Evolutionary conservation across 805 yeast genomes (phyloP).

Genomic region (Yarrowia hollandica): DNA sequence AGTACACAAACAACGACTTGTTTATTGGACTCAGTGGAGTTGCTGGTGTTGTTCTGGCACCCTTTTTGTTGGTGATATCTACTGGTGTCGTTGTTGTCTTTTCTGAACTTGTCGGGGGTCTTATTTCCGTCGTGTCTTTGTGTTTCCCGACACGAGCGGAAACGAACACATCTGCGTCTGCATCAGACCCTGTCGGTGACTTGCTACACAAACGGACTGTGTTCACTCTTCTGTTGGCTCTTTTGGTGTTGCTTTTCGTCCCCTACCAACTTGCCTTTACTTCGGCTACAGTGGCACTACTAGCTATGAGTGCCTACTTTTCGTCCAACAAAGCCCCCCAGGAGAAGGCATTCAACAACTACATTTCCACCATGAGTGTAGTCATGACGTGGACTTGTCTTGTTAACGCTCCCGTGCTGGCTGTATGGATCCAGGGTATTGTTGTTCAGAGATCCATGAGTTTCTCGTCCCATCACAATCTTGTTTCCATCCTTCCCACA

Average conservation of each 20-base stretch:
- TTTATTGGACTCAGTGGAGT: conserved; percentile 15
- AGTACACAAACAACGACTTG: conserved; percentile 28
- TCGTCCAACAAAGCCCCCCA: neutral
- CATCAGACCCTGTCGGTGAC: neutral
- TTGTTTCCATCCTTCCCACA: conserved; percentile 73
- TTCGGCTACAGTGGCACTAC: conserved; percentile 60
- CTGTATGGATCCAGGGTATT: conserved; percentile 80
- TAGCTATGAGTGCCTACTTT: conserved; percentile 47
- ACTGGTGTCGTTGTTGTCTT: conserved; percentile 9
- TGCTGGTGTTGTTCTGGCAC: conserved; percentile 7
- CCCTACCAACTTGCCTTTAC: conserved; percentile 82
- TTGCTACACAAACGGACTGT: neutral
- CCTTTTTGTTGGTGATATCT: neutral
- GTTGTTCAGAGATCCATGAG: conserved; percentile 78
- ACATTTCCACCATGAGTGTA: conserved; percentile 59
- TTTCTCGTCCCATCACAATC: conserved; percentile 84
- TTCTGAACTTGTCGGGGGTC: neutral
- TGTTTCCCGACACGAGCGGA: neutral
- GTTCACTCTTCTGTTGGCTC: neutral
- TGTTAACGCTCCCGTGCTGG: conserved; percentile 69
- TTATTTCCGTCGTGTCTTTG: neutral
- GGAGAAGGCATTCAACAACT: conserved; percentile 49
- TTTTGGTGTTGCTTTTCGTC: conserved; percentile 38
- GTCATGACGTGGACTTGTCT: conserved; percentile 78
- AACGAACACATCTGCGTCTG: neutral